A percentile compares a stretch with the other conserved stretches of the same genome.
These are phyloP conservation scores for Penicillium lividum DNA, from an alignment of 495 filamentous ascomycete species.

Conservation along the genomic window DNA sequence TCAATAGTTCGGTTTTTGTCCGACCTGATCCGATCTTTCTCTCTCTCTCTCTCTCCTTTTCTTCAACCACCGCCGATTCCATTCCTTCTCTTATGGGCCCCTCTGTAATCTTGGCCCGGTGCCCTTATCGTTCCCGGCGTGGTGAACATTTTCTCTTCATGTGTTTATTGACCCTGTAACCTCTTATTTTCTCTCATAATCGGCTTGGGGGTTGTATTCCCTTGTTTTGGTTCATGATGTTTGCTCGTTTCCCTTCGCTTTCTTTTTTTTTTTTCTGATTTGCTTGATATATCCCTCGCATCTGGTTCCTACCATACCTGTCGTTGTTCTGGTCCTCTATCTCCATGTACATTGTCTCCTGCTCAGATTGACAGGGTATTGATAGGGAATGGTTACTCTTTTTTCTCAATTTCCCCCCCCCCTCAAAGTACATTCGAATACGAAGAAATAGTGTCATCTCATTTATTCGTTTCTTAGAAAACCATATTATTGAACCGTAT, in stretches of 20 bases:
- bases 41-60: not conserved
- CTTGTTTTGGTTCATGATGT: slow-evolving; percentile 10
- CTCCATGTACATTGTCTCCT: slow-evolving; percentile 14
- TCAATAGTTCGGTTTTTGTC: slow-evolving; percentile 17
- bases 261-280: slow-evolving; percentile 11
- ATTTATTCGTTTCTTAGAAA: not conserved
- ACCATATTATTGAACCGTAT: too few species aligned
- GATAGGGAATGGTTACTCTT: slow-evolving; percentile 6
- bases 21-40: slow-evolving; percentile 2
- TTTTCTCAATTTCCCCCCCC: not conserved
- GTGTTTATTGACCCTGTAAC: slow-evolving; percentile 27
- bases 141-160: slow-evolving; percentile 32
- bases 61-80: slow-evolving; percentile 22
- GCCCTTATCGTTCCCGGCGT: slow-evolving; percentile 28
- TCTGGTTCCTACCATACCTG: slow-evolving; percentile 25
- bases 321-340: slow-evolving; percentile 3
- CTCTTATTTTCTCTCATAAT: slow-evolving; percentile 11
- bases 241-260: slow-evolving; percentile 6
- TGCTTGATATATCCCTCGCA: slow-evolving; percentile 32
- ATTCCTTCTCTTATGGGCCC: slow-evolving; percentile 21
- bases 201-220: slow-evolving; percentile 15
- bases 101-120: slow-evolving; percentile 16
- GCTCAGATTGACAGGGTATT: slow-evolving; percentile 2
- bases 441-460: slow-evolving; percentile 11
- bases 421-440: slow-evolving; percentile 4